These are phyloP conservation scores for Carex parvula DNA, from an alignment of 176 grass and related monocot species.

Conservation along the genomic window DNA sequence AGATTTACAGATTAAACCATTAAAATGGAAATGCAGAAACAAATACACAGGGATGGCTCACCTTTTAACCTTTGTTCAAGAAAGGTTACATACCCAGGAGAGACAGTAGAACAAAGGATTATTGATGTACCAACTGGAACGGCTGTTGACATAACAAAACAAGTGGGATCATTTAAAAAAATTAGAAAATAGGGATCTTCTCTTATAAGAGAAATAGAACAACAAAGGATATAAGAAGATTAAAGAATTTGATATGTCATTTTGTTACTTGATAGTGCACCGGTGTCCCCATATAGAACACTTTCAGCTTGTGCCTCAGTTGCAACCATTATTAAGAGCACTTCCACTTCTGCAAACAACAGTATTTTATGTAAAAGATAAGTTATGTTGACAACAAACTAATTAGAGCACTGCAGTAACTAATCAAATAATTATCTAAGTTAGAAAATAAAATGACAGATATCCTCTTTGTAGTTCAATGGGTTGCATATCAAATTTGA, in stretches of 20 bases:
- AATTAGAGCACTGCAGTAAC: neutral
- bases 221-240: conserved; percentile 4
- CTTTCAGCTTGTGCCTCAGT: conserved; percentile 95
- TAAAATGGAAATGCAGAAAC: neutral
- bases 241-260: neutral
- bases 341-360: conserved; percentile 62
- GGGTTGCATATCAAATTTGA: neutral
- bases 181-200: neutral
- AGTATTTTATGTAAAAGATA: neutral
- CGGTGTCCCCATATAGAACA: conserved; percentile 80
- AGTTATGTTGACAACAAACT: neutral
- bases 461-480: neutral
- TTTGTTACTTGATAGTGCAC: conserved; percentile 67
- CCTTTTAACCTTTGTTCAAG: conserved; percentile 85
- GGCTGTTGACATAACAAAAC: conserved; percentile 40
- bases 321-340: conserved; percentile 97
- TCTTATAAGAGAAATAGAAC: neutral
- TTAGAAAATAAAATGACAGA: neutral
- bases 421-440: neutral
- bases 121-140: conserved; percentile 65
- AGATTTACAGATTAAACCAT: neutral
- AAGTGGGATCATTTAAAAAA: neutral
- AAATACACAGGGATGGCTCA: conserved; percentile 12
- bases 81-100: conserved; percentile 69
- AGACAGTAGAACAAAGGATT: conserved; percentile 91